These are phyloP conservation scores for Amaranthus hypochondriacus DNA, from an alignment of 148 eudicot genomes.

Conservation along the genomic window DNA sequence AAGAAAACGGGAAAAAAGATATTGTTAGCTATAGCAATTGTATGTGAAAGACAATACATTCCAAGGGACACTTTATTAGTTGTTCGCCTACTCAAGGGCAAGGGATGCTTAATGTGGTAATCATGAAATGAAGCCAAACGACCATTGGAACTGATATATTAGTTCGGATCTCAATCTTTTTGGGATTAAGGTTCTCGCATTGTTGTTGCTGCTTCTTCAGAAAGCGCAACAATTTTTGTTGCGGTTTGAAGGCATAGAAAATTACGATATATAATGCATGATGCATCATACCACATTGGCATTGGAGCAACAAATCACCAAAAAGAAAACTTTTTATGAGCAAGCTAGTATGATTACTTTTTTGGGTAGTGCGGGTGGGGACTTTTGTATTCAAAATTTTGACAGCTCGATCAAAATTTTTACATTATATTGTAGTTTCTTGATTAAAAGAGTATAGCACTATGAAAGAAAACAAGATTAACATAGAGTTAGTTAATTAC, in stretches of 20 bases:
- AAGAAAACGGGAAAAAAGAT: not conserved
- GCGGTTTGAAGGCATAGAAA: not conserved
- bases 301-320: too few species aligned
- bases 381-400: not conserved
- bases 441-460: not conserved
- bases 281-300: not conserved
- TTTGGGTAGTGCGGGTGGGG: not conserved
- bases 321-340: not conserved
- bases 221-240: too few species aligned
- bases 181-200: too few species aligned
- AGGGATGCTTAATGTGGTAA: not conserved
- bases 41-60: not conserved
- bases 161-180: too few species aligned
- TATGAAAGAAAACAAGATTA: not conserved
- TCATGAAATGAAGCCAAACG: not conserved
- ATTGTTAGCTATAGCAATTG: not conserved
- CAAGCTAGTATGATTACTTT: not conserved
- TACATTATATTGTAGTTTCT: not conserved
- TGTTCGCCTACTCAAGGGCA: not conserved
- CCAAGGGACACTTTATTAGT: not conserved
- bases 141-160: too few species aligned
- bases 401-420: not conserved
- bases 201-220: too few species aligned
- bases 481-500: constrained; percentile 37
- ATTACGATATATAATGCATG: not conserved